Evolutionary conservation across 306 rosid species (phyloP).

Genomic region (Fragaria ananassa): DNA sequence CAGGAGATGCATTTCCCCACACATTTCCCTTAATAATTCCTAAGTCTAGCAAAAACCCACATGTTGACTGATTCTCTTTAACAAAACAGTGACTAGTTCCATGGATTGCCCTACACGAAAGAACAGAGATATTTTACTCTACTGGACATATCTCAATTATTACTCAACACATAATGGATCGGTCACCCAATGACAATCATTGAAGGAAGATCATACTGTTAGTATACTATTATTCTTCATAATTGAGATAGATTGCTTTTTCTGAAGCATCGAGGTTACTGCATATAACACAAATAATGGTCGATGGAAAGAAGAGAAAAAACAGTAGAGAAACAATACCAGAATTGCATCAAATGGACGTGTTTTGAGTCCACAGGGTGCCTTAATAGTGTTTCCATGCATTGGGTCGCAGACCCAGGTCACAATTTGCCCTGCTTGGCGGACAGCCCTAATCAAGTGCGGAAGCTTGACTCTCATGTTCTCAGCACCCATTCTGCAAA

Average conservation of each 20-base stretch:
- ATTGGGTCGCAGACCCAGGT: slow-evolving; percentile 80
- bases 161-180: background rate
- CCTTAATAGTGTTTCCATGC: slow-evolving; percentile 75
- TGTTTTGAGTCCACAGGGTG: slow-evolving; percentile 78
- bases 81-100: background rate
- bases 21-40: background rate
- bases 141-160: background rate
- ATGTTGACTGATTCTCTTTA: background rate
- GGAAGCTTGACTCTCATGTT: slow-evolving; percentile 72
- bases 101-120: background rate
- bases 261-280: background rate
- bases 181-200: background rate
- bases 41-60: background rate
- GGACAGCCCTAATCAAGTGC: slow-evolving; percentile 74
- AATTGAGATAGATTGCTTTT: background rate
- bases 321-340: slow-evolving; percentile 33
- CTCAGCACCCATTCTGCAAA: slow-evolving; percentile 78
- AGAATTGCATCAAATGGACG: slow-evolving; percentile 72
- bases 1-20: slow-evolving; percentile 1
- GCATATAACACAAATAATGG: background rate
- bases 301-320: background rate
- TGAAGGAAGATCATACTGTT: background rate
- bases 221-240: background rate
- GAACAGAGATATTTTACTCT: background rate
- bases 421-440: slow-evolving; percentile 67